These are phyloP conservation scores for Boletus speciosus DNA, from an alignment of 768 basidiomycete genomes.

Conservation along the genomic window DNA sequence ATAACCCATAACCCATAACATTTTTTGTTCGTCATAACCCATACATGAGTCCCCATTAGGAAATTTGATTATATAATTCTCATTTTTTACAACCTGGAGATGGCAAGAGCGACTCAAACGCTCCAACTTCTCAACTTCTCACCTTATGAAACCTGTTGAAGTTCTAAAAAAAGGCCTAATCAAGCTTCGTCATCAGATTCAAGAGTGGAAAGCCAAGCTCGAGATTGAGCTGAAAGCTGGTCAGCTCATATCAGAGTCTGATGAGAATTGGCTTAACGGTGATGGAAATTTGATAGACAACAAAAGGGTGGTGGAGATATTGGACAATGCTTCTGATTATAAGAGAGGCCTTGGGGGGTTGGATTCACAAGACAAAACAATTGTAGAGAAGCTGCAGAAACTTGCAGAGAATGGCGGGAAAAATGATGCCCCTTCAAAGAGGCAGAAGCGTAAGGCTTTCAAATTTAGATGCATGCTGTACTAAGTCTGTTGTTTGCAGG, in stretches of 20 bases:
- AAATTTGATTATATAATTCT: neutral
- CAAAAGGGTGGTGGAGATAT: neutral
- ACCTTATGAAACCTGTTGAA: conserved; percentile 3
- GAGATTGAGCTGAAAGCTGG: conserved; percentile 1
- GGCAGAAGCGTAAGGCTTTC: neutral
- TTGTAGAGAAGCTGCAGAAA: neutral
- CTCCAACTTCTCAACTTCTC: neutral
- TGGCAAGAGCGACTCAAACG: neutral
- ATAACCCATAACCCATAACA: conserved; percentile 5
- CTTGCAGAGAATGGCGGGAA: neutral
- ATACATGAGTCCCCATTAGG: neutral
- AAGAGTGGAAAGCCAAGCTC: conserved; percentile 7
- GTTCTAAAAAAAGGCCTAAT: conserved; percentile 17
- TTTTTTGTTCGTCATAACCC: conserved; percentile 2
- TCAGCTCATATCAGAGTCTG: conserved; percentile 10
- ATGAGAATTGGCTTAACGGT: conserved; percentile 20
- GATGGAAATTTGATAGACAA: conserved; percentile 2
- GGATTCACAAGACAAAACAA: neutral
- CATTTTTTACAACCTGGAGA: neutral
- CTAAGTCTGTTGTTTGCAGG: too few relatives aligned
- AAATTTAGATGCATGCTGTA: too few relatives aligned
- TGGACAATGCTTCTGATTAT: conserved; percentile 4
- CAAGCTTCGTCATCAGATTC: conserved; percentile 8
- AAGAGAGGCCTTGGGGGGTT: conserved; percentile 4
- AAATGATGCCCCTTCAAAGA: neutral